Conservation (phyloP, 805 yeast species). For the Saccharomycopsis amapae region DNA sequence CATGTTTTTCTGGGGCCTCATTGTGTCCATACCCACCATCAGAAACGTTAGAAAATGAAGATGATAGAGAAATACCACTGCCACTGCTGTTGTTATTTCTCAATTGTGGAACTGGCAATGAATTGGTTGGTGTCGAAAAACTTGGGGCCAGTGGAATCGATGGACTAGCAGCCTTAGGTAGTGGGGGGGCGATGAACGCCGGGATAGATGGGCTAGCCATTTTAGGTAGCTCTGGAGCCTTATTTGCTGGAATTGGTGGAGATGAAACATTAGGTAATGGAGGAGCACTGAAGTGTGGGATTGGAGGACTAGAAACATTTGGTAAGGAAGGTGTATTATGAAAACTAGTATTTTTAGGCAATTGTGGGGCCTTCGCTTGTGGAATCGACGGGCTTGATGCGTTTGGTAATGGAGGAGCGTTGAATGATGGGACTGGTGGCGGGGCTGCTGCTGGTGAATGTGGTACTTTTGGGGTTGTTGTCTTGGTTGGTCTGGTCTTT, state of each 20-base stretch:
- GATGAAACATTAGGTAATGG: slow-evolving; percentile 23
- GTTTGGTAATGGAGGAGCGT: slow-evolving; percentile 16
- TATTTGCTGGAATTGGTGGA: slow-evolving; percentile 21
- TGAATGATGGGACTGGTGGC: slow-evolving; percentile 20
- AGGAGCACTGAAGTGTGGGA: slow-evolving; percentile 19
- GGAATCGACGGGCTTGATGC: slow-evolving; percentile 21
- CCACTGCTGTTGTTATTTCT: no score
- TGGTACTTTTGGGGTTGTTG: slow-evolving; percentile 21
- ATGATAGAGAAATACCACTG: not conserved
- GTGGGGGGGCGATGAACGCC: slow-evolving; percentile 17
- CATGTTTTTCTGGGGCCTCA: no score
- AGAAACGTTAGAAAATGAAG: not conserved
- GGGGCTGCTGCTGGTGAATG: slow-evolving; percentile 22
- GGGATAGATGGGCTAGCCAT: slow-evolving; percentile 16
- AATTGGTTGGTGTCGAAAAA: not conserved
- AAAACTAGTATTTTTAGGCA: slow-evolving; percentile 16
- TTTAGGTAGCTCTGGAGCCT: slow-evolving; percentile 23
- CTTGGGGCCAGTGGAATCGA: slow-evolving; percentile 20
- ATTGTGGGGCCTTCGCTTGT: slow-evolving; percentile 18
- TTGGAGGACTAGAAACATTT: slow-evolving; percentile 16
- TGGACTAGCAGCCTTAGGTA: slow-evolving; percentile 22
- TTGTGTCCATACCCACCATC: not conserved
- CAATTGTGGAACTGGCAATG: not conserved
- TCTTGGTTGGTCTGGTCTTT: not conserved
- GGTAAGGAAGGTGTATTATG: slow-evolving; percentile 22